Conservation (phyloP, 306 rosid species). For the Medicago arabica region DNA sequence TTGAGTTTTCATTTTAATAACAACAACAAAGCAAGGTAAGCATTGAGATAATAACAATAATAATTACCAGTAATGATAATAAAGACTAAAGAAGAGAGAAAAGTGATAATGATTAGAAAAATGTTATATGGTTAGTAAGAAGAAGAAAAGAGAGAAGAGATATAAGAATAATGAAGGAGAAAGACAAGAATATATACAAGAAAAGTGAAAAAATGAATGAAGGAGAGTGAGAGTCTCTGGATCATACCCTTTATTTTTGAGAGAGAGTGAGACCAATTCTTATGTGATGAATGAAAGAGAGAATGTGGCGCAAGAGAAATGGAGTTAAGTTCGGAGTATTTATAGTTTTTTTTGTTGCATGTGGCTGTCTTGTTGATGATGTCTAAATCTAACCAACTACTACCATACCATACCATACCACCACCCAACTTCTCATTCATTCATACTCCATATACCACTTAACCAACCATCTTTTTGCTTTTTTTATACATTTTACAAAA, state of each 20-base stretch:
- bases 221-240: slow-evolving; percentile 42
- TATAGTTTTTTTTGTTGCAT: neutral
- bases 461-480: neutral
- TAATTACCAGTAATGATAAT: neutral
- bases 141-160: neutral
- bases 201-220: slow-evolving; percentile 27
- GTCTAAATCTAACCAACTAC: slow-evolving; percentile 14
- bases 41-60: neutral
- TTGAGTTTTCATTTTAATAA: neutral
- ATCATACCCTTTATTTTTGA: slow-evolving; percentile 30
- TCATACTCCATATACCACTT: neutral
- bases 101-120: neutral
- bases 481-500: no score
- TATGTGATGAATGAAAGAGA: neutral
- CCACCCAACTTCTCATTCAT: neutral
- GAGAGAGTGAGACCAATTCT: slow-evolving; percentile 44
- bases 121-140: no score
- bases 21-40: neutral
- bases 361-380: neutral
- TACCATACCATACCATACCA: neutral
- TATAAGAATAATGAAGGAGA: neutral
- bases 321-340: neutral
- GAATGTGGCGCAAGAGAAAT: neutral
- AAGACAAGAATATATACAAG: neutral
- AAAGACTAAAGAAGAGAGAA: neutral